Evolutionary conservation across 306 rosid genomes (phyloP), one percentile per base, ranked within the genome.

Genomic region (Dryas octopetala): DNA sequence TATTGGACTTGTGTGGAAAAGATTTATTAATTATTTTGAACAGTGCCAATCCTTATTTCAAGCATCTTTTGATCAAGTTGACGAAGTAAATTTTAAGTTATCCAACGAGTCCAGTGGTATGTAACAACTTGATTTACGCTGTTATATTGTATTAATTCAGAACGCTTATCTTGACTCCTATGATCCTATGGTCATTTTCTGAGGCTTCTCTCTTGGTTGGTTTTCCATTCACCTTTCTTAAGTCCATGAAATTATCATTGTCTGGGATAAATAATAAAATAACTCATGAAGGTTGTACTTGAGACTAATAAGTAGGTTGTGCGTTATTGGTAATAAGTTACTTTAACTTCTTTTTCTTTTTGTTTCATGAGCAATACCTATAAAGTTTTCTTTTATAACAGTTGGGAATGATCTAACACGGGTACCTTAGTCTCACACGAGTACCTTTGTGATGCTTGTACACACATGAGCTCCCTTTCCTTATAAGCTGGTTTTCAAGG

Each of bases 1-100:
- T 86, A 75, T 74, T 40, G 69, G 57, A 57, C 80, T 73, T 59
- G 90, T 86, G 65, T 90, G 96, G 95, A 90, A 90, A 70, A 73
- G 40, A 43, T 80, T 95, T 55, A 41, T 87, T 53, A 48, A 7
- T 62, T 85, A 85, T 85, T 82, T 91, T 61, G 86, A 81, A 75
- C 80, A 58, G 57, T 84, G 85, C 72, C 88, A 82, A 65, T 80
- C 78, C 43, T 67, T 58, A 19, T 85, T 78, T 68, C 86, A 76
- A 73, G 78, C 78, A 71, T 81, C 86, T 59, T 54, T 66, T 52
- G 78, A 68, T 75, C 86, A 77, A 71, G 83, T 72, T 41, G 85
- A 68, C 63, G 47, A 74, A 51, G 83, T 57, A 28, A 77, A 75
- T 66, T 77, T 58, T 49, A 57, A 66, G 58, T 75, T 69, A 16